Conservation (phyloP, 106 monocot species). For the Apostasia ramifera region DNA sequence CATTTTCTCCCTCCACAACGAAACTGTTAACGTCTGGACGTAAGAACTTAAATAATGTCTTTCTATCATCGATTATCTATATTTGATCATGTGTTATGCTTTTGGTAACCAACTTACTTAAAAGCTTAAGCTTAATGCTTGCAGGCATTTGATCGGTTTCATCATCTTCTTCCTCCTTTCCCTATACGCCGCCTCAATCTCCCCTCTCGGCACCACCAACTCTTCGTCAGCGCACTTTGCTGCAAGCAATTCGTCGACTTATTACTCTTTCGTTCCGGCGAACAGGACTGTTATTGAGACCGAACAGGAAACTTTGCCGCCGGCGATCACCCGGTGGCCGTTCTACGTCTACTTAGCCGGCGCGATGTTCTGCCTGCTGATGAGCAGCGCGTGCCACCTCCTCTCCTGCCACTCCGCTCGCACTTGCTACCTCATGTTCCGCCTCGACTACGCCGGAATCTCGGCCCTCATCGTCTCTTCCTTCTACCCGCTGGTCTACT, state of each 20-base stretch:
- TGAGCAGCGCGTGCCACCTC: conserved; percentile 62
- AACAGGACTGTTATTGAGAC: no score
- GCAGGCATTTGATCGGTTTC: conserved; percentile 25
- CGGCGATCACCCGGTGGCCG: conserved; percentile 23
- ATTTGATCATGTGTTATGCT: not conserved
- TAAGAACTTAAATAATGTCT: not conserved
- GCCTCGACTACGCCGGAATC: conserved; percentile 63
- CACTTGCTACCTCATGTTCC: conserved; percentile 30
- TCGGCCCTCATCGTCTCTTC: conserved; percentile 55
- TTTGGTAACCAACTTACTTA: not conserved
- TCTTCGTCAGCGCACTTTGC: not conserved
- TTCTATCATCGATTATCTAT: not conserved
- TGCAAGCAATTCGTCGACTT: not conserved
- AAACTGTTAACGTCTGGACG: conserved; percentile 55
- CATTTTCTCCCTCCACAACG: conserved; percentile 58
- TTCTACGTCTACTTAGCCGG: conserved; percentile 45
- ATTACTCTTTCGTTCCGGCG: not conserved
- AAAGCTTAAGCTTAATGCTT: not conserved
- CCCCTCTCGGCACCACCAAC: not conserved
- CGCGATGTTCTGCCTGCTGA: conserved; percentile 58
- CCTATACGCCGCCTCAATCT: not conserved
- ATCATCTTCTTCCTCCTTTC: conserved; percentile 16
- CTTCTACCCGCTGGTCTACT: conserved; percentile 56
- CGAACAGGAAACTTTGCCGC: no score
- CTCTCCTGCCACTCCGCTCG: conserved; percentile 20